Evolutionary conservation across 129 eudicot genomes (phyloP).

Genomic region (Flaveria brownii): DNA sequence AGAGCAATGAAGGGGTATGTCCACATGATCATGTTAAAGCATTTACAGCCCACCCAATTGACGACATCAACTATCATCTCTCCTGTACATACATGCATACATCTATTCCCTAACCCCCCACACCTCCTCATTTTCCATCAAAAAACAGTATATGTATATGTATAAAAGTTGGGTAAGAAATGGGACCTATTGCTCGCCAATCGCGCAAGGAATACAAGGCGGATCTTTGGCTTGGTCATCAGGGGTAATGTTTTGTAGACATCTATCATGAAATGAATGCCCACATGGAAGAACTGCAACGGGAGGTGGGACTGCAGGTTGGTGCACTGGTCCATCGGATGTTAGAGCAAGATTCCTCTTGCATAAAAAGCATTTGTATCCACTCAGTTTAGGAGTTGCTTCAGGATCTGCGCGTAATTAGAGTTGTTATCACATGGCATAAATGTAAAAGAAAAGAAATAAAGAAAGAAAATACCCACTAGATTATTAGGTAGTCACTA

Average conservation of each 20-base stretch:
- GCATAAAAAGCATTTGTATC: conserved; percentile 61
- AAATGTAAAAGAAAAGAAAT: not conserved
- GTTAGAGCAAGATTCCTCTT: conserved; percentile 66
- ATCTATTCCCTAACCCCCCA: not conserved
- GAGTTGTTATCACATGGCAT: conserved; percentile 13
- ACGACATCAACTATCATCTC: conserved; percentile 7
- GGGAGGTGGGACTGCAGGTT: conserved; percentile 51
- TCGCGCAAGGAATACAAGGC: conserved; percentile 87
- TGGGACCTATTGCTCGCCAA: conserved; percentile 50
- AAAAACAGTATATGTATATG: not conserved
- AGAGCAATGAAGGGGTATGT: not conserved
- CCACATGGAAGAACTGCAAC: conserved; percentile 82
- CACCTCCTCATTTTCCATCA: not conserved
- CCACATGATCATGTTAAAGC: not conserved
- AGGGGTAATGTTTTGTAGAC: conserved; percentile 64
- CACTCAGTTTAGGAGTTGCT: conserved; percentile 39
- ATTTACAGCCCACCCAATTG: not conserved
- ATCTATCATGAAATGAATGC: conserved; percentile 75
- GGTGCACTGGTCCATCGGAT: conserved; percentile 58
- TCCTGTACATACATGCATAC: conserved; percentile 5
- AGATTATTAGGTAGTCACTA: too few species aligned
- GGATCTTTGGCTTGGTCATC: conserved; percentile 60
- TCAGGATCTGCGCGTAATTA: conserved; percentile 42
- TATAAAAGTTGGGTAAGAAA: conserved; percentile 16
- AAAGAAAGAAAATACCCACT: not conserved